Percentiles rank a stretch among this genome's conserved stretches.
Evolutionary conservation across 345 rosid species (phyloP).

Genomic region (Geranium rotundifolium): DNA sequence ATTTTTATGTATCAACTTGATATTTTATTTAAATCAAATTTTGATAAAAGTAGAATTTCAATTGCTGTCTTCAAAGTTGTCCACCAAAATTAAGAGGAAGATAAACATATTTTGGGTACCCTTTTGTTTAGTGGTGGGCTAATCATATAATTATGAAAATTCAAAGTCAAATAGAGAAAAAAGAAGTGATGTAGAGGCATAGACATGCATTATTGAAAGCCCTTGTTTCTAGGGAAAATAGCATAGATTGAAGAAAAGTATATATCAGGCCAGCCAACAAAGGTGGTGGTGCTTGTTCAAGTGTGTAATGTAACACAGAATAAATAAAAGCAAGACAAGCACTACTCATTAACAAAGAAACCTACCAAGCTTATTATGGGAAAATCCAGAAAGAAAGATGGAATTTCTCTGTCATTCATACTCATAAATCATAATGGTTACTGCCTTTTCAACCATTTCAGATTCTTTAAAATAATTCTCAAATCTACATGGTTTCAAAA

Average conservation of each 20-base stretch:
- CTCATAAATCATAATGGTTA: slow-evolving; percentile 10
- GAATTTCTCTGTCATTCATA: slow-evolving; percentile 35
- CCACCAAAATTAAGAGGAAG: too few relatives aligned
- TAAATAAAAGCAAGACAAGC: slow-evolving; percentile 21
- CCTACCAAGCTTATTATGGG: slow-evolving; percentile 14
- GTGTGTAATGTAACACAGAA: slow-evolving; percentile 12
- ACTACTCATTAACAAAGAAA: slow-evolving; percentile 18
- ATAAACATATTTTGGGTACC: too few relatives aligned
- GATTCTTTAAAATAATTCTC: too few relatives aligned
- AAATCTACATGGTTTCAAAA: too few relatives aligned
- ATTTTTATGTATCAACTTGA: too few relatives aligned
- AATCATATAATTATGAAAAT: slow-evolving; percentile 8
- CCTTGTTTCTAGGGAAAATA: too few relatives aligned
- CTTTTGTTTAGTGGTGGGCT: background rate
- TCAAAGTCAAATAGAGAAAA: background rate
- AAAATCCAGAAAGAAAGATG: slow-evolving; percentile 11
- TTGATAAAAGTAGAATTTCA: too few relatives aligned
- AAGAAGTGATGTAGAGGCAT: too few relatives aligned
- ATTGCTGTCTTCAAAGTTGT: too few relatives aligned
- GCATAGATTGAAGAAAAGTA: slow-evolving; percentile 31
- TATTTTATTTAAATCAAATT: too few relatives aligned
- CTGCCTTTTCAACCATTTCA: slow-evolving; percentile 18
- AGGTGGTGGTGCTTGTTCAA: slow-evolving; percentile 17
- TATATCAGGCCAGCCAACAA: too few relatives aligned
- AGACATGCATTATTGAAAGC: too few relatives aligned